Base-by-base conservation (phyloP, 345 rosid genomes). In the Xanthoceras sorbifolium region DNA sequence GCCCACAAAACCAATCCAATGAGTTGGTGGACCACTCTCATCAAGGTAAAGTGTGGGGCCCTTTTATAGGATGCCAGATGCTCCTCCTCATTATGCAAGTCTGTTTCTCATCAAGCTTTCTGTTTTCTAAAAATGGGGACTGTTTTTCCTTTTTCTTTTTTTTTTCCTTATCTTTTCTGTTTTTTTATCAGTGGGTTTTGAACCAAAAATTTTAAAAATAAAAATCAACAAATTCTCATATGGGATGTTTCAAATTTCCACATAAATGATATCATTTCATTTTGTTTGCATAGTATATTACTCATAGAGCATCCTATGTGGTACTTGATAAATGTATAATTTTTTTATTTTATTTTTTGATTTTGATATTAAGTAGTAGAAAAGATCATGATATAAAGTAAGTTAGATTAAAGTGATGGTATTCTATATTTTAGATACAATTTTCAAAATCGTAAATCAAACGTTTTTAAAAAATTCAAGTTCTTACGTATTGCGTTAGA, bases 21-120 rank as follows among this genome's bases (percentile, higher is more conserved):
- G 72, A 76, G 80, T 61, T 77, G 75, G 79, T 81, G 89, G 89
- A 70, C 87, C 87, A 74, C 78, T 28, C 78, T n/a, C n/a, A n/a
- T 80, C 80, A 71, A 82, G 70, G 78, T 64, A 69, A 76, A 71
- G 44, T 48, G 72, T 59, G 80, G 85, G 85, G 32, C 74, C 87
- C 81, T 61, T 48, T 32, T 67, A n/a, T 26, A 36, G 54, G 71
- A 69, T 68, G 74, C 77, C 71, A 61, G 72, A 78, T 81, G 83
- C 84, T 44, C 72, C 71, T 32, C 23, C 61, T 72, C 78, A 69
- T 76, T n/a, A 50, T 69, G 74, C 72, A 36, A 4, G 22, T 67
- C 76, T 55, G 4, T 62, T 67, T 70, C 57, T 26, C 57, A 20
- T 55, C 29, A 38, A 29, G 15, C 46, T 76, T 59, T 55, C 11